Base-by-base conservation (phyloP, 495 filamentous ascomycete genomes). In the Hypoxylon perforatum region DNA sequence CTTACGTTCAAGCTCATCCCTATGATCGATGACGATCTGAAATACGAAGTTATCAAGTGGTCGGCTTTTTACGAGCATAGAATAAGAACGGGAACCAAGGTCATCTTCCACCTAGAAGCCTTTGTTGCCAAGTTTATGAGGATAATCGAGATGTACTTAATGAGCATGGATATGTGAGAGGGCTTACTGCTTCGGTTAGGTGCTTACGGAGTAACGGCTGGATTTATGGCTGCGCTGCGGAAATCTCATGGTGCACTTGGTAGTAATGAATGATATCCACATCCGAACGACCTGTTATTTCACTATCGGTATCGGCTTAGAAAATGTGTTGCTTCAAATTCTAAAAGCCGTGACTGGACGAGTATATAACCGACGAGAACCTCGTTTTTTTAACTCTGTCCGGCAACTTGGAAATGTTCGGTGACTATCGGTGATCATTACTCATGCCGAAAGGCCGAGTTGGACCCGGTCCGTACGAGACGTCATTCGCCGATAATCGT, bases 61-160 rank as follows among this genome's bases (percentile, higher is more conserved):
- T 90, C 92, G 21, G 95, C 95, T 0, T 97, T 97, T 69, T 99
- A 95, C 72, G 96, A 99, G 76, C 95, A 98, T 76, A 85, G 95
- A 62, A 91, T 97, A 74, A 89, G 90, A 64, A 86, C 91, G 63
- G 95, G 95, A 38, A 94, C 81, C 80, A 99, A 99, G 86, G 89
- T 94, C 21, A 97, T 99, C 46, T 99, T 99, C 76, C 95, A 99
- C 69, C 84, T 99, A 0, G 95, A 99, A 80, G 95, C 95, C 19
- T 99, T 98, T 78, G 94, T 99, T 33, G 94, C 96, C 25, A 97
- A 97, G 80, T 94, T 97, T 75, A 97, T 99, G 93, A 86, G 94
- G 66, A 89, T 99, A 53, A 86, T 94, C 54, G 95, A 99, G 82
- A 94, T 92, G 73, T 92, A 92, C 75, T 76, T 94, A 35, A 96